phyloP scores from a whole-genome alignment of 2,329 filamentous ascomycete species.

The Parascedosporium putredinis region DNA sequence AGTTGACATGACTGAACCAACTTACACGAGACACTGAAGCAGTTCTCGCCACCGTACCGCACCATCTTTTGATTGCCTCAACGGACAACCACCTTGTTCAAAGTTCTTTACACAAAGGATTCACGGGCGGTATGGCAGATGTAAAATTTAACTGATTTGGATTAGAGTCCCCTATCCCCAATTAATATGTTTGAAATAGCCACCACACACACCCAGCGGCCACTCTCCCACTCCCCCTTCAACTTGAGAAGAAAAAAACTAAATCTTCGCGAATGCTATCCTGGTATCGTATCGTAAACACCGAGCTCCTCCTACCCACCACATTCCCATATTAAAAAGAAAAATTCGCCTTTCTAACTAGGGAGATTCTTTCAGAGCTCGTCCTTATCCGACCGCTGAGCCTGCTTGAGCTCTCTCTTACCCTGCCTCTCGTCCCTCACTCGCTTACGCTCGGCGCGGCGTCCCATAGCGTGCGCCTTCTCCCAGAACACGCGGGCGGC shows the following conservation, averaged over 20 bases:
- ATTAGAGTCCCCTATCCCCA: too few species aligned
- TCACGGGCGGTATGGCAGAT: too few species aligned
- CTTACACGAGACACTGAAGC: too few species aligned
- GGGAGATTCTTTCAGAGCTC: constrained; percentile 6
- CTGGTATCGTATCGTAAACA: too few species aligned
- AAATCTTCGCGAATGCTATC: neutral
- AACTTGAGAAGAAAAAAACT: neutral
- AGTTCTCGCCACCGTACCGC: too few species aligned
- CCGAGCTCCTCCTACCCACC: too few species aligned
- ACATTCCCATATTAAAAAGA: neutral
- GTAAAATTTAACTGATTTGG: too few species aligned
- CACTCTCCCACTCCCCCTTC: neutral
- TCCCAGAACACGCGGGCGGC: constrained; percentile 6
- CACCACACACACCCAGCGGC: neutral
- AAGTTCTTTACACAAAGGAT: too few species aligned
- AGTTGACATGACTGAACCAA: too few species aligned
- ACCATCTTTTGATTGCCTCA: too few species aligned
- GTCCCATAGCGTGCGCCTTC: neutral
- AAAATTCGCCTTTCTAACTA: neutral
- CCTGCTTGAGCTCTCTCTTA: constrained; percentile 35
- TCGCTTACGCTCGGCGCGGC: constrained; percentile 21
- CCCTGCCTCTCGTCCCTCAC: constrained; percentile 36
- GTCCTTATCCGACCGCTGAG: constrained; percentile 17
- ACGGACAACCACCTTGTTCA: too few species aligned
- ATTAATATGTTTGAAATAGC: too few species aligned